These are phyloP conservation scores for Collybiopsis luxurians DNA, from an alignment of 768 basidiomycete species.

Conservation along the genomic window DNA sequence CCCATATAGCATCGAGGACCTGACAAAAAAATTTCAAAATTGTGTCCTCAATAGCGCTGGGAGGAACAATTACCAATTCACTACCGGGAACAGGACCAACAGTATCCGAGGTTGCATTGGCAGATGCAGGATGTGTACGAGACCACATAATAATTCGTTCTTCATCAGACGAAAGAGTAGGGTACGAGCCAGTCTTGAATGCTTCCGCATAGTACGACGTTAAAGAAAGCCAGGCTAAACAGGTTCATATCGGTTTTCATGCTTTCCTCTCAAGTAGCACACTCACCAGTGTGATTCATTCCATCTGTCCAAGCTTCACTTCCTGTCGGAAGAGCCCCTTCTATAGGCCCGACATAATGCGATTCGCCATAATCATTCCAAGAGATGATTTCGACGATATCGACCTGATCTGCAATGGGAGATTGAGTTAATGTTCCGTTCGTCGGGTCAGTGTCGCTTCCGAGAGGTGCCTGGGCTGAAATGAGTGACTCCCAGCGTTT, in stretches of 20 bases:
- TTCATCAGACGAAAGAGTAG: constrained; percentile 52
- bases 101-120: constrained; percentile 46
- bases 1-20: constrained; percentile 68
- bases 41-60: no score
- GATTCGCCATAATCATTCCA: constrained; percentile 81
- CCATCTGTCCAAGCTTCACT: constrained; percentile 74
- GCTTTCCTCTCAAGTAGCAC: not conserved
- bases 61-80: constrained; percentile 57
- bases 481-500: constrained; percentile 70
- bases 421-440: not conserved
- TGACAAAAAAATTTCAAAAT: constrained; percentile 25
- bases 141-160: constrained; percentile 62
- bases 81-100: constrained; percentile 56
- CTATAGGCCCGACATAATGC: constrained; percentile 78
- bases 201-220: constrained; percentile 66
- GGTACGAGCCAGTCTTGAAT: constrained; percentile 68
- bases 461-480: constrained; percentile 31
- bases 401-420: constrained; percentile 36
- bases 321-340: constrained; percentile 64
- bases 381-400: constrained; percentile 58
- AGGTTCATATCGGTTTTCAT: not conserved
- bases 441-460: not conserved
- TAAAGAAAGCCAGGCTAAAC: constrained; percentile 59
- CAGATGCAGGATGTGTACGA: constrained; percentile 59
- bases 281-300: constrained; percentile 49